Base-by-base conservation (phyloP, 352 stramenopile species). In the Thalassiosira livingstoniorum region DNA sequence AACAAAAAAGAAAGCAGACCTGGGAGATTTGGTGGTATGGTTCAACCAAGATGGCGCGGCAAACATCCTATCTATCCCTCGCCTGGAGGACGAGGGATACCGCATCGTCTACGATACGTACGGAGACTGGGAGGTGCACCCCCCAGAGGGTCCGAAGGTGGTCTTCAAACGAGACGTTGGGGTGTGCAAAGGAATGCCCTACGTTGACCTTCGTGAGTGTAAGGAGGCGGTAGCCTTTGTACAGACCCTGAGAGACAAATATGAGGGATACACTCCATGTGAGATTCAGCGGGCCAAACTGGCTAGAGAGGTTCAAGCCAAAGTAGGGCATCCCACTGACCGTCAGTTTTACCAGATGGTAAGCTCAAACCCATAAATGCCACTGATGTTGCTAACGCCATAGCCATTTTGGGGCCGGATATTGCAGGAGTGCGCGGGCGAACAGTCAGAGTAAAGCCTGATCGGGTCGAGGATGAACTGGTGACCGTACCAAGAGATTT, bases 1-100 rank as follows among this genome's bases (percentile, higher is more conserved):
- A 23, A 45, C 43, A 1, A 42, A 39, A 5, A 45, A 7, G 7
- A 63, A 47, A 27, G 65, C 43, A 15, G 37, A 45, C n/a, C 31
- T 34, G 10, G 5, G 2, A 1, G 21, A 4, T 21, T 47, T 58
- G 2, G 2, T 2, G 4, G 7, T 74, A 2, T 74, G 65, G 65
- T 7, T 39, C 13, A 63, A 63, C 42, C 4, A 1, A 1, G n/a
- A 4, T 4, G 65, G 65, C 0, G 63, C 63, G 4, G 65, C 45
- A 2, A 74, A 74, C 65, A 23, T 74, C 1, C 4, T 74, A 0
- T 74, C 65, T 21, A 57, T 70, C 43, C 65, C 47, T 27, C 4
- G 43, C 4, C 27, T 60, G 21, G 43, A 63, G 42, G 1, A 64
- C n/a, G 42, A 37, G 25, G 65, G 42, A 2, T 60, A 21, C 3